These are phyloP conservation scores for Cladosporium halotolerans DNA, from an alignment of 2,329 filamentous ascomycete species.

Conservation along the genomic window DNA sequence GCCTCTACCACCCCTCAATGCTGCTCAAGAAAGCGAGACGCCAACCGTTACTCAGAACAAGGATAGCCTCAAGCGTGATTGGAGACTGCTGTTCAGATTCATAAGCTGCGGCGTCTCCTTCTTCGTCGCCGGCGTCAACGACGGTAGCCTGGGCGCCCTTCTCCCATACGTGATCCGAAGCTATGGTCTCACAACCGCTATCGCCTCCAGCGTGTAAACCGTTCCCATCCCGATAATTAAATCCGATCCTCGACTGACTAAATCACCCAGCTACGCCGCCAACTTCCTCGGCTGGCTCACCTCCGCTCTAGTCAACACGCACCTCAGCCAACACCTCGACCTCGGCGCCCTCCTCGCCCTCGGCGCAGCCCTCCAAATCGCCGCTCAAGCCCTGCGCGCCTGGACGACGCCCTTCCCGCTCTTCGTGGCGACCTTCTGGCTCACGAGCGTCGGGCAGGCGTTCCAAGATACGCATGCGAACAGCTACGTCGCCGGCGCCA, in stretches of 20 bases:
- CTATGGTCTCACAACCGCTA: slow-evolving; percentile 49
- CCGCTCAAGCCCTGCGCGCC: slow-evolving; percentile 49
- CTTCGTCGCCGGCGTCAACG: slow-evolving; percentile 60
- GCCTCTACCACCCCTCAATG: no score
- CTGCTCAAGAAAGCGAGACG: no score
- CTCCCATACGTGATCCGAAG: slow-evolving; percentile 57
- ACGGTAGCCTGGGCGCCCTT: slow-evolving; percentile 57
- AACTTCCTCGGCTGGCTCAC: slow-evolving; percentile 57
- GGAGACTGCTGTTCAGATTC: slow-evolving; percentile 39
- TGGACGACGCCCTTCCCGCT: slow-evolving; percentile 54
- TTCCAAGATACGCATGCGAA: slow-evolving; percentile 61
- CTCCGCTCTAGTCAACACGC: slow-evolving; percentile 51
- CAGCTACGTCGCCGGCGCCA: slow-evolving; percentile 44
- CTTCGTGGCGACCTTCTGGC: slow-evolving; percentile 52
- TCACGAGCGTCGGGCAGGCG: slow-evolving; percentile 54
- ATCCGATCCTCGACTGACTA: not conserved
- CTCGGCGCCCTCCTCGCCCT: slow-evolving; percentile 52
- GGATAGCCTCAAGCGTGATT: not conserved
- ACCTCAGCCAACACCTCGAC: slow-evolving; percentile 47
- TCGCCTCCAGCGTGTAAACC: slow-evolving; percentile 37
- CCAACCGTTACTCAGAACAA: no score
- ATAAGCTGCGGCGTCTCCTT: slow-evolving; percentile 55
- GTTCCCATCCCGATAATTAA: not conserved
- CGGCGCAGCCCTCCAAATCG: slow-evolving; percentile 51
- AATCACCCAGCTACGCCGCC: slow-evolving; percentile 1